Percentiles rank a stretch among this genome's conserved stretches.
Evolutionary conservation across 2,329 filamentous ascomycete species (phyloP).

Genomic region (Pseudocercospora ulei): DNA sequence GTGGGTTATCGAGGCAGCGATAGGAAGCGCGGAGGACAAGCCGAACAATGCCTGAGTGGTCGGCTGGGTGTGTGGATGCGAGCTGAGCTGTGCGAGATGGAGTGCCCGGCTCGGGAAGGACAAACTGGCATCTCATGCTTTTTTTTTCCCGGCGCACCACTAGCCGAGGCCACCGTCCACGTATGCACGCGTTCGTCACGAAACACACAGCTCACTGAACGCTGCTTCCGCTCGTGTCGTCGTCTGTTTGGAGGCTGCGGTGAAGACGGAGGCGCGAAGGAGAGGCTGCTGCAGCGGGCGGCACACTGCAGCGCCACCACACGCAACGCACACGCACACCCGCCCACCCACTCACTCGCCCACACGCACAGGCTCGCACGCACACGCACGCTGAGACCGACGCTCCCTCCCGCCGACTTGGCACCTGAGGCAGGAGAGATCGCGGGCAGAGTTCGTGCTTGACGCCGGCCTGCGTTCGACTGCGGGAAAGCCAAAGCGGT

Average conservation of each 20-base stretch:
- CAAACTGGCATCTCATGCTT: conserved; percentile 3
- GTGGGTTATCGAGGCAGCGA: conserved; percentile 6
- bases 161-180: conserved; percentile 6
- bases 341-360: too few species aligned
- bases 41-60: not conserved
- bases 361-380: too few species aligned
- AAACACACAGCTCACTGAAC: not conserved
- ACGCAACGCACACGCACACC: too few species aligned
- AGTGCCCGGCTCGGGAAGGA: conserved; percentile 1
- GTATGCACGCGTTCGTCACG: conserved; percentile 5
- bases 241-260: conserved; percentile 1
- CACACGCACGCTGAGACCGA: too few species aligned
- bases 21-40: conserved; percentile 6
- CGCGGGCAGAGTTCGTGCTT: conserved; percentile 4
- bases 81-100: not conserved
- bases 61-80: not conserved
- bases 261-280: conserved; percentile 6
- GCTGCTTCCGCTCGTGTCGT: not conserved
- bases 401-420: too few species aligned
- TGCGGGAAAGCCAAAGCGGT: conserved; percentile 4
- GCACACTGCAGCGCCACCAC: too few species aligned
- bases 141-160: conserved; percentile 4
- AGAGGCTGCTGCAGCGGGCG: conserved; percentile 1
- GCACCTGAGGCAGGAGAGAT: conserved; percentile 2
- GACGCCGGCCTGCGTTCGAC: conserved; percentile 1